phyloP scores from a whole-genome alignment of 2,329 filamentous ascomycete species.

The Sporothrix phasma region DNA sequence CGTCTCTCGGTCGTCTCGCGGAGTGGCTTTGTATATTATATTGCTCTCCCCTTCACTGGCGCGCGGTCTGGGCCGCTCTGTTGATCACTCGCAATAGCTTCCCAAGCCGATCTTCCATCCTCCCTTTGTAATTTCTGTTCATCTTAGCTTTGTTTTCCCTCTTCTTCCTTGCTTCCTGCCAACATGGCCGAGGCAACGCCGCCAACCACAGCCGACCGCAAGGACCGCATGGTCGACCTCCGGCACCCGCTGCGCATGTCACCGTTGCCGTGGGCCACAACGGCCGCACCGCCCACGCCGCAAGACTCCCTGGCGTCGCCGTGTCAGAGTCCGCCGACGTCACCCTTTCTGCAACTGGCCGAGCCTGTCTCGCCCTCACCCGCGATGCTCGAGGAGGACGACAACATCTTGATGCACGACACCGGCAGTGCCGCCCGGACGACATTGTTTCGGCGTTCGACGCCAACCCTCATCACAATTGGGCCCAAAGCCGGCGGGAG shows the following conservation, averaged over 20 bases:
- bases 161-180: background rate
- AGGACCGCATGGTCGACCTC: constrained; percentile 26
- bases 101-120: background rate
- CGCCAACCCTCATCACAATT: constrained; percentile 1
- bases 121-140: background rate
- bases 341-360: background rate
- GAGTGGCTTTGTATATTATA: background rate
- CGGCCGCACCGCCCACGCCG: constrained; percentile 24
- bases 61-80: background rate
- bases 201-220: constrained; percentile 17
- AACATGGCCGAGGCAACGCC: constrained; percentile 8
- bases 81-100: background rate
- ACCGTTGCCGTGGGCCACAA: constrained; percentile 25
- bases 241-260: constrained; percentile 21
- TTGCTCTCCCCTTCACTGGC: background rate
- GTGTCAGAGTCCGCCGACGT: background rate
- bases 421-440: constrained; percentile 1
- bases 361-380: background rate
- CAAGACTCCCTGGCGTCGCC: constrained; percentile 12
- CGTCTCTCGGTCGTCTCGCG: background rate
- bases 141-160: background rate
- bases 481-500: too few species aligned
- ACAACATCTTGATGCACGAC: background rate
- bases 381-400: background rate
- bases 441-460: background rate